Conservation (phyloP, 2,329 filamentous ascomycete species). For the Curvularia spicifera region DNA sequence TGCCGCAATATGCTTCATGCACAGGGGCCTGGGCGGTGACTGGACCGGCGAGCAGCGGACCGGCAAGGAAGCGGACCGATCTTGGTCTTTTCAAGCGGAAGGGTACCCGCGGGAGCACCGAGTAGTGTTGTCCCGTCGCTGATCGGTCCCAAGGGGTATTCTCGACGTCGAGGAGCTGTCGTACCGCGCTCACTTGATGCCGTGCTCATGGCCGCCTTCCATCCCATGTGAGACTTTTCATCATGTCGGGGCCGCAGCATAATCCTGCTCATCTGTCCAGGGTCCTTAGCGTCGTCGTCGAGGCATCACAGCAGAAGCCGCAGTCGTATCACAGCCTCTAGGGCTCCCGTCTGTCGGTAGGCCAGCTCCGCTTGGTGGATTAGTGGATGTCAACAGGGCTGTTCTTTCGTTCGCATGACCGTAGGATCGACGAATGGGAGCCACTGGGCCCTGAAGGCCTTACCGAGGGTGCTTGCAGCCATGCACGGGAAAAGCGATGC, state of each 20-base stretch:
- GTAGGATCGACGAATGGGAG: slow-evolving; percentile 38
- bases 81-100: slow-evolving; percentile 35
- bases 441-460: slow-evolving; percentile 21
- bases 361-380: slow-evolving; percentile 17
- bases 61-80: slow-evolving; percentile 33
- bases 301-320: slow-evolving; percentile 17
- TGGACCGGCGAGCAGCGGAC: slow-evolving; percentile 37
- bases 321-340: slow-evolving; percentile 39
- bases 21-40: slow-evolving; percentile 33
- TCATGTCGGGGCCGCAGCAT: slow-evolving; percentile 10
- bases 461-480: slow-evolving; percentile 34
- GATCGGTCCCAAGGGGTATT: slow-evolving; percentile 15
- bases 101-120: slow-evolving; percentile 45
- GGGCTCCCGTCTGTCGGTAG: slow-evolving; percentile 18
- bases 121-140: slow-evolving; percentile 32
- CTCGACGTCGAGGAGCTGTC: slow-evolving; percentile 15
- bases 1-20: slow-evolving; percentile 29
- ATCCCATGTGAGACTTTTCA: slow-evolving; percentile 28
- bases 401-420: slow-evolving; percentile 47
- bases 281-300: slow-evolving; percentile 17
- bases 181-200: slow-evolving; percentile 20
- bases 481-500: slow-evolving; percentile 36
- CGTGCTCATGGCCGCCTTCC: slow-evolving; percentile 9
- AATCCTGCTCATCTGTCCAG: slow-evolving; percentile 10
- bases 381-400: slow-evolving; percentile 19